Conservation (phyloP, 768 basidiomycete species). For the Macrolepiota fuliginosa region DNA sequence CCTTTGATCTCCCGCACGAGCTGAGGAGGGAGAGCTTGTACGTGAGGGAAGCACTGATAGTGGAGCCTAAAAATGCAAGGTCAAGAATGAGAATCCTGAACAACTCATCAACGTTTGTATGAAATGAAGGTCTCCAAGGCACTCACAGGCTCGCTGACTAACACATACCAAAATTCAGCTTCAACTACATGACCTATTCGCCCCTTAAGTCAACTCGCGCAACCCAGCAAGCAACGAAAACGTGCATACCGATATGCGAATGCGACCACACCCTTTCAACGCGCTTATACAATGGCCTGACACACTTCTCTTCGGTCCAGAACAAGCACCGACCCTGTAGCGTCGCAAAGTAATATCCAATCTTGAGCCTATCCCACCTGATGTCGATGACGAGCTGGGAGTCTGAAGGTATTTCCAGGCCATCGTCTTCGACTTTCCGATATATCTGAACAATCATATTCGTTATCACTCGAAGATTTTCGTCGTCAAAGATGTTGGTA, state of each 20-base stretch:
- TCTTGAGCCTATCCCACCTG: background rate
- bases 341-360: slow-evolving; percentile 15
- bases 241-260: slow-evolving; percentile 9
- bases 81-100: background rate
- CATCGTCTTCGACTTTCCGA: background rate
- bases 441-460: slow-evolving; percentile 1
- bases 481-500: slow-evolving; percentile 8
- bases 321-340: slow-evolving; percentile 11
- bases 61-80: slow-evolving; percentile 8
- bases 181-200: slow-evolving; percentile 14
- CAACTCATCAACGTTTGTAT: background rate
- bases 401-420: background rate
- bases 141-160: background rate
- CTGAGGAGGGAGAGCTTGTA: slow-evolving; percentile 7
- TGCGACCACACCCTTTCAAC: slow-evolving; percentile 9
- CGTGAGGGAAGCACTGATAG: slow-evolving; percentile 14
- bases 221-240: background rate
- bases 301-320: slow-evolving; percentile 11
- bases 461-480: background rate
- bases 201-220: background rate
- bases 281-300: slow-evolving; percentile 9
- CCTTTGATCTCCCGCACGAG: slow-evolving; percentile 12
- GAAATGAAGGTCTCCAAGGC: background rate
- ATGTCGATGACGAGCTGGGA: slow-evolving; percentile 15
- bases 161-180: slow-evolving; percentile 12